Percentiles rank a stretch among this genome's conserved stretches.
Evolutionary conservation across 1,284 basidiomycete species (phyloP).

Genomic region (Sanghuangporus baumii): DNA sequence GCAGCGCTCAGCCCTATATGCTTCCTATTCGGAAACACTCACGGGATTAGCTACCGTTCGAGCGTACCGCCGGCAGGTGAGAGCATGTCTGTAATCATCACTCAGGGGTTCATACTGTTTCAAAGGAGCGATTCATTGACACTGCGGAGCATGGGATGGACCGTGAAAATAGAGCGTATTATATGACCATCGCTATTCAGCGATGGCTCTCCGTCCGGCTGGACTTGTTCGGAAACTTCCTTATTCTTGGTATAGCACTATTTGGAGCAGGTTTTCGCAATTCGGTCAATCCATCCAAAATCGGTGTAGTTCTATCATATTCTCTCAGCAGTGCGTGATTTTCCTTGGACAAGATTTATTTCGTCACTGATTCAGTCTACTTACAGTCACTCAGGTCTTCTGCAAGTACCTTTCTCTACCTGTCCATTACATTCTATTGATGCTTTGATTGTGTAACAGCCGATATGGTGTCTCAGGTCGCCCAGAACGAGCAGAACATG

Average conservation of each 20-base stretch:
- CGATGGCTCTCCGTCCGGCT: constrained; percentile 57
- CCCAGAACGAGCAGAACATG: constrained; percentile 64
- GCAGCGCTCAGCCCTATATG: constrained; percentile 60
- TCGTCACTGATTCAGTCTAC: background rate
- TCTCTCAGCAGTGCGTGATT: constrained; percentile 48
- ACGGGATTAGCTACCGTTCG: constrained; percentile 61
- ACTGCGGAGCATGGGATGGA: constrained; percentile 47
- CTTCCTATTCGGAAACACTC: constrained; percentile 53
- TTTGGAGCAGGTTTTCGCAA: constrained; percentile 54
- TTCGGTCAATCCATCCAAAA: constrained; percentile 43
- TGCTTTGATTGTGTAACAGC: constrained; percentile 30
- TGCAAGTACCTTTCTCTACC: constrained; percentile 33
- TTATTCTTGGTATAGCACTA: constrained; percentile 70
- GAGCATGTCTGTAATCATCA: background rate
- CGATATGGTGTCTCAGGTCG: constrained; percentile 51
- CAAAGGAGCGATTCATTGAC: constrained; percentile 37
- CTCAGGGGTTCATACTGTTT: background rate
- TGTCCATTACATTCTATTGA: background rate
- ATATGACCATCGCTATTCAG: constrained; percentile 67
- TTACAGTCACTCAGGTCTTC: constrained; percentile 48
- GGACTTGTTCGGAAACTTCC: constrained; percentile 64
- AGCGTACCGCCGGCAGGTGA: constrained; percentile 46
- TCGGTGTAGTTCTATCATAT: constrained; percentile 62
- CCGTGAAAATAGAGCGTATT: constrained; percentile 69
- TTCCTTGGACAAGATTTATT: background rate